Evolutionary conservation across 768 basidiomycete genomes (phyloP), one percentile per base, ranked within the genome.

Genomic region (Crepidotus variabilis): DNA sequence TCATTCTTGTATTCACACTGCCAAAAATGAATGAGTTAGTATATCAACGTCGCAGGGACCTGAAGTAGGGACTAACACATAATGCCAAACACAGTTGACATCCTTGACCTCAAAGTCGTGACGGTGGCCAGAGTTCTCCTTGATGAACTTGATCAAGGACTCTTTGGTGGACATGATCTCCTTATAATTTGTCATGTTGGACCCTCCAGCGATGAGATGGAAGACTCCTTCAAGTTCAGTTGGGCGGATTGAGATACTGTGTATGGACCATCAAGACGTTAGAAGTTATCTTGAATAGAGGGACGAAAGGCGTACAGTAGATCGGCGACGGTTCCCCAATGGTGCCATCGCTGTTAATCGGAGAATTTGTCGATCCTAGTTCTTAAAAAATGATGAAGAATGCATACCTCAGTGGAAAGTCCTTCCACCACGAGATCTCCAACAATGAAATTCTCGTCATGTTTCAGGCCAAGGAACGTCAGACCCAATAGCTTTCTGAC

Each of bases 391-490:
- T n/a, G n/a, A n/a, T n/a, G n/a, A n/a, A n/a, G n/a, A n/a, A n/a
- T n/a, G n/a, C 47, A 8, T 50, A 76, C 75, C 45, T 72, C 68
- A 16, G 60, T 49, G 22, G 68, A 67, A 28, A 78, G 60, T 2
- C 72, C 75, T 34, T 75, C 69, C 1, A 78, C 63, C 51, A 65
- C 67, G 4, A 81, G 70, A 61, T 79, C 76, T 2, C 76, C 77
- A 13, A 72, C 35, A 16, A 36, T 36, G 35, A 36, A 36, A 16
- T 36, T 36, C 16, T 36, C 35, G 8, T 8, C 9, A 16, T 16
- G 8, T 16, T 36, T 36, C 9, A 8, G 35, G 35, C 35, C 35
- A 16, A 36, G 8, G 35, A 36, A 36, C 8, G 8, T 36, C 35
- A 78, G 58, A 4, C 74, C 74, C 4, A 76, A 61, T 22, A 62